phyloP scores from a whole-genome alignment of 176 grass and related monocot genomes.

The Thalia dealbata region DNA sequence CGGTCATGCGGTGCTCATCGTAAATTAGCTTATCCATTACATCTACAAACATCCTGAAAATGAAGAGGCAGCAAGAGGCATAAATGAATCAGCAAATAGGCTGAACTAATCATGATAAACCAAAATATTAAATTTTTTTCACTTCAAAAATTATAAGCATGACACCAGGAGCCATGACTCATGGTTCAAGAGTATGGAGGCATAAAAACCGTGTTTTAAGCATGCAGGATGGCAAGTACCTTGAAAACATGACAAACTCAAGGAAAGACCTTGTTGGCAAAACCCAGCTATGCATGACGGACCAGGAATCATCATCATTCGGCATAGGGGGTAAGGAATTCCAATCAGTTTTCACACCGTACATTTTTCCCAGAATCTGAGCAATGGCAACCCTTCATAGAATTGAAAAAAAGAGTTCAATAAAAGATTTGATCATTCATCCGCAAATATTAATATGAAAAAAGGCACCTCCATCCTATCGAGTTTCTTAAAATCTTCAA shows the following conservation, averaged over 20 bases:
- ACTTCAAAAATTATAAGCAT: constrained; percentile 6
- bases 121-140: too few relatives aligned
- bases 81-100: not conserved
- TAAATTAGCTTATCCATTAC: constrained; percentile 86
- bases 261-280: constrained; percentile 84
- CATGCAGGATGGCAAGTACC: constrained; percentile 37
- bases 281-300: constrained; percentile 95
- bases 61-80: not conserved
- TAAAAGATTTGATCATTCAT: not conserved
- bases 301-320: constrained; percentile 71
- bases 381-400: constrained; percentile 48
- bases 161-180: not conserved
- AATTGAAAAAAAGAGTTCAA: not conserved
- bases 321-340: constrained; percentile 60
- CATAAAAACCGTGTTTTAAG: not conserved
- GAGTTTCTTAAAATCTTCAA: not conserved
- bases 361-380: constrained; percentile 77
- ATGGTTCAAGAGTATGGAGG: not conserved
- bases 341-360: constrained; percentile 49
- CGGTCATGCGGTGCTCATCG: constrained; percentile 56
- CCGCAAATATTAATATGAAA: not conserved
- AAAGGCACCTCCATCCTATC: not conserved
- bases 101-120: too few relatives aligned
- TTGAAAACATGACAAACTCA: constrained; percentile 98
- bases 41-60: constrained; percentile 93